These are phyloP conservation scores for Kluyveromyces wickerhamii DNA, from an alignment of 805 yeast genomes.

Conservation along the genomic window DNA sequence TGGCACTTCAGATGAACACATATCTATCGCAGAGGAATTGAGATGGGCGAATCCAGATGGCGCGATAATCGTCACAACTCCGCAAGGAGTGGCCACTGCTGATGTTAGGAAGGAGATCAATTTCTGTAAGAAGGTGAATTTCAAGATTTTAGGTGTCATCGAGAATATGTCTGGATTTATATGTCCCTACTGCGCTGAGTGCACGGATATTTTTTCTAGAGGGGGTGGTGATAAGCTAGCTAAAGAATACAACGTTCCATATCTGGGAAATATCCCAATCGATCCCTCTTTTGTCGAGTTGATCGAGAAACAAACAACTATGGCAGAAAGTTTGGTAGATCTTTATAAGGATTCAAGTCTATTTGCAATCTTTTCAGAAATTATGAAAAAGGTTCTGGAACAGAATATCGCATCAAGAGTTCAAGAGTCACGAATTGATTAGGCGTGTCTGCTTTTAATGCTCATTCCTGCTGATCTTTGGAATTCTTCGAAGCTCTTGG, in stretches of 20 bases:
- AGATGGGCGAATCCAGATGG: constrained; percentile 71
- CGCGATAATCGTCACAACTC: constrained; percentile 92
- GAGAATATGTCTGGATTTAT: constrained; percentile 97
- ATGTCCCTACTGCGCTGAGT: constrained; percentile 89
- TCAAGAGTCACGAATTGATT: too few relatives aligned
- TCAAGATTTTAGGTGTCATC: constrained; percentile 73
- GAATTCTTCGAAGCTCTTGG: too few relatives aligned
- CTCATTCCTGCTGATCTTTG: too few relatives aligned
- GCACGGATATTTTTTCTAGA: constrained; percentile 83
- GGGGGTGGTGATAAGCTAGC: constrained; percentile 86
- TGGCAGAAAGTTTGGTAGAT: constrained; percentile 27
- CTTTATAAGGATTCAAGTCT: constrained; percentile 30
- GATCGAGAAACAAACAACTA: constrained; percentile 51
- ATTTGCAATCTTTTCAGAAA: constrained; percentile 36
- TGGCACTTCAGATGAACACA: constrained; percentile 97
- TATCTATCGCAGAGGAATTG: constrained; percentile 89
- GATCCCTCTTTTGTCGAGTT: constrained; percentile 86
- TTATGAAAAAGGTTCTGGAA: constrained; percentile 34
- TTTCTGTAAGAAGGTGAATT: constrained; percentile 80
- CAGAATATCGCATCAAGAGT: constrained; percentile 22
- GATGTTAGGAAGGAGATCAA: constrained; percentile 93
- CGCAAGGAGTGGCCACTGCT: constrained; percentile 86
- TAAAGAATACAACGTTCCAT: constrained; percentile 50
- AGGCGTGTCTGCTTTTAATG: too few relatives aligned
- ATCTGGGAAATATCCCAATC: constrained; percentile 83